phyloP scores from a whole-genome alignment of 2,329 filamentous ascomycete species.

The Ceratocystis alfenasii region DNA sequence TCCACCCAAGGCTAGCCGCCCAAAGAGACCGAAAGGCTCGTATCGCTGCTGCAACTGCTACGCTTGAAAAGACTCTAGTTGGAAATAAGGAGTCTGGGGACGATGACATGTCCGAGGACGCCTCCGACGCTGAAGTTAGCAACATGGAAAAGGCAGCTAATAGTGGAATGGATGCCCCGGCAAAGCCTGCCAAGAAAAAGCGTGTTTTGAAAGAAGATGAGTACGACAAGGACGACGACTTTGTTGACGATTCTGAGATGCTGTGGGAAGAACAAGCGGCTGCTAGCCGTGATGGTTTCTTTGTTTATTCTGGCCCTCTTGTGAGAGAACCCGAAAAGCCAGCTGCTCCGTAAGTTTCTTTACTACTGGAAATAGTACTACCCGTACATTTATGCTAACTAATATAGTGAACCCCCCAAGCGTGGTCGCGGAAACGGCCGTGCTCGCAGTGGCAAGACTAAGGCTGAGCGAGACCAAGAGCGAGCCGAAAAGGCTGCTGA shows the following conservation, averaged over 20 bases:
- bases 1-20: constrained; percentile 82
- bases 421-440: constrained; percentile 42
- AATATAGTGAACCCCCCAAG: constrained; percentile 53
- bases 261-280: constrained; percentile 93
- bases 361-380: neutral
- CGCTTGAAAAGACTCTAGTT: constrained; percentile 63
- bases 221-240: constrained; percentile 72
- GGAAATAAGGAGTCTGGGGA: constrained; percentile 28
- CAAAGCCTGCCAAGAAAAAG: constrained; percentile 61
- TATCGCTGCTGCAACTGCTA: constrained; percentile 78
- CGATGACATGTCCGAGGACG: constrained; percentile 76
- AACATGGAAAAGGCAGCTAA: constrained; percentile 63
- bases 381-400: constrained; percentile 29
- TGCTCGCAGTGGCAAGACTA: constrained; percentile 21
- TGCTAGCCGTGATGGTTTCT: constrained; percentile 91
- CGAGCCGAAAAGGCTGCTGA: constrained; percentile 21
- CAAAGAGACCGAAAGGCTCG: constrained; percentile 77
- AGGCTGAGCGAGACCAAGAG: constrained; percentile 20
- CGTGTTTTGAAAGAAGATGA: constrained; percentile 70
- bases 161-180: constrained; percentile 32
- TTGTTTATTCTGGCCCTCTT: constrained; percentile 89
- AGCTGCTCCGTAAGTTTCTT: constrained; percentile 37
- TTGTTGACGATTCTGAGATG: constrained; percentile 86
- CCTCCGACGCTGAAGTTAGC: constrained; percentile 63
- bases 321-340: constrained; percentile 76